Evolutionary conservation across 495 filamentous ascomycete species (phyloP).

Genomic region (Penicillium goetzii): DNA sequence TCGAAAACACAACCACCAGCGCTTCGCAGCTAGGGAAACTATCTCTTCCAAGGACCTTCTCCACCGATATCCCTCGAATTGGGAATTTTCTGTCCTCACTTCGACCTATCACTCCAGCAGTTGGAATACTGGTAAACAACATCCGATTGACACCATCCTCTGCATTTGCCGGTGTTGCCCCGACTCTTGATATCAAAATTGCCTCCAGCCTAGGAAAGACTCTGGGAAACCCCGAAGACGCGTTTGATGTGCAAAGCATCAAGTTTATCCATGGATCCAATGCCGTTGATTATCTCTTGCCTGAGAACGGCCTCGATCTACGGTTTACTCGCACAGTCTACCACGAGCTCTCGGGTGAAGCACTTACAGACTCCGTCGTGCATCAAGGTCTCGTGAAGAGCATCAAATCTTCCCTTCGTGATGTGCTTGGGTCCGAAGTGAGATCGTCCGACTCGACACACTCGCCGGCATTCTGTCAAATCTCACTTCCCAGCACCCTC

Average conservation of each 20-base stretch:
- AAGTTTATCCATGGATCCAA: conserved; percentile 37
- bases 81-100: conserved; percentile 35
- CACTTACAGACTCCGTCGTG: conserved; percentile 6
- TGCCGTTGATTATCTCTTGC: conserved; percentile 48
- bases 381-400: conserved; percentile 19
- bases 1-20: conserved; percentile 28
- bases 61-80: conserved; percentile 37
- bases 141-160: conserved; percentile 41
- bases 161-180: conserved; percentile 27
- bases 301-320: conserved; percentile 45
- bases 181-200: conserved; percentile 43
- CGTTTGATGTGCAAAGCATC: conserved; percentile 30
- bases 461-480: conserved; percentile 37
- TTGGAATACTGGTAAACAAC: conserved; percentile 25
- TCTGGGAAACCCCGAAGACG: background rate
- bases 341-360: conserved; percentile 28
- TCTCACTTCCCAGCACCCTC: conserved; percentile 35
- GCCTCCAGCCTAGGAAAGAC: conserved; percentile 5
- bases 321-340: conserved; percentile 45
- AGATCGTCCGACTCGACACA: conserved; percentile 7
- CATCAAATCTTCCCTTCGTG: conserved; percentile 27
- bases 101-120: conserved; percentile 14
- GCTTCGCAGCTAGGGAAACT: conserved; percentile 41
- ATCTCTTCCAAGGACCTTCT: conserved; percentile 38
- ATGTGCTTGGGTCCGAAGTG: conserved; percentile 19